phyloP scores from a whole-genome alignment of 2,329 filamentous ascomycete genomes.

The Colletotrichum liriopes region DNA sequence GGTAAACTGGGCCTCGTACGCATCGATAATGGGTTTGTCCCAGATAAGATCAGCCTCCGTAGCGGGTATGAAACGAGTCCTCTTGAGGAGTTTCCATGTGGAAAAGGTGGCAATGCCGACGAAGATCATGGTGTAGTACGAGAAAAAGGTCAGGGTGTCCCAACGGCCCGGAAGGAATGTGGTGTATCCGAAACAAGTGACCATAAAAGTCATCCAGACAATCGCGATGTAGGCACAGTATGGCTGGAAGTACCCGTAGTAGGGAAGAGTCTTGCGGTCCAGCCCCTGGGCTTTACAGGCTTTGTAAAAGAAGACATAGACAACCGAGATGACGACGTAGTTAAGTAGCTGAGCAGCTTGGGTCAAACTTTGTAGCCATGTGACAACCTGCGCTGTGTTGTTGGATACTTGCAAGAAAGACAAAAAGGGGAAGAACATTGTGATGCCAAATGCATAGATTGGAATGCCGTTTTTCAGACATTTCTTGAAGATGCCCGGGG shows the following conservation, averaged over 20 bases:
- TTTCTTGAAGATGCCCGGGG: constrained; percentile 65
- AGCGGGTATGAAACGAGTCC: constrained; percentile 68
- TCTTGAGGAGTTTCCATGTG: constrained; percentile 76
- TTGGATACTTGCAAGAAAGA: constrained; percentile 67
- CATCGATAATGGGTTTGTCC: constrained; percentile 73
- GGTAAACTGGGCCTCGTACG: constrained; percentile 68
- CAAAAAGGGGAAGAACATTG: constrained; percentile 68
- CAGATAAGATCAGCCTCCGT: constrained; percentile 72
- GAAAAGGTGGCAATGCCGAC: constrained; percentile 68
- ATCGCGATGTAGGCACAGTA: constrained; percentile 67
- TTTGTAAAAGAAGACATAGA: constrained; percentile 71
- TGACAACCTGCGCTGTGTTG: constrained; percentile 65
- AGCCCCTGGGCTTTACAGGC: constrained; percentile 65
- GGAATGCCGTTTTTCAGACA: constrained; percentile 73
- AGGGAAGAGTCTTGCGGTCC: constrained; percentile 67
- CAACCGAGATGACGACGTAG: constrained; percentile 68
- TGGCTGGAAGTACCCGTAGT: constrained; percentile 72
- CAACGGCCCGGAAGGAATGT: constrained; percentile 60
- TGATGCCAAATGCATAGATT: constrained; percentile 69
- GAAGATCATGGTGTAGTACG: constrained; percentile 72
- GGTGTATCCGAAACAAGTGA: constrained; percentile 70
- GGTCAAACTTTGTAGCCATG: constrained; percentile 66
- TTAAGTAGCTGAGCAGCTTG: constrained; percentile 65
- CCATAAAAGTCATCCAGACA: constrained; percentile 59
- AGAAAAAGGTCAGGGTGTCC: constrained; percentile 63